These are phyloP conservation scores for Candida takata DNA, from an alignment of 805 yeast genomes.

Conservation along the genomic window DNA sequence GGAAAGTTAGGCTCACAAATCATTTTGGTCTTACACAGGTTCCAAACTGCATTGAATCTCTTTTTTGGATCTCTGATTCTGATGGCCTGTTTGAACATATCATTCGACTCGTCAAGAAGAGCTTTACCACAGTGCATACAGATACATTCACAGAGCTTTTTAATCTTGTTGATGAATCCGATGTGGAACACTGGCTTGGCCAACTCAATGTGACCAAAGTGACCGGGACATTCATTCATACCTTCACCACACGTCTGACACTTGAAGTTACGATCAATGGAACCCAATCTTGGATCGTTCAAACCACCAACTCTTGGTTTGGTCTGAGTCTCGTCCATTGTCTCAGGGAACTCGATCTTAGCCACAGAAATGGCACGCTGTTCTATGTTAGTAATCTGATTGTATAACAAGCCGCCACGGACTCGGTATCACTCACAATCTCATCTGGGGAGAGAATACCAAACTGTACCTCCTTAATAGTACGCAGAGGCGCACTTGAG, in stretches of 20 bases:
- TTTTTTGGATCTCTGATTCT: conserved; percentile 90
- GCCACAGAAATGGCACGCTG: conserved; percentile 95
- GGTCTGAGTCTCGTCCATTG: conserved; percentile 97
- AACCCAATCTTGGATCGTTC: conserved; percentile 94
- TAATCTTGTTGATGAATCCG: conserved; percentile 89
- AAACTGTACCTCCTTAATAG: conserved; percentile 97
- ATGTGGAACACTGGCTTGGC: conserved; percentile 98
- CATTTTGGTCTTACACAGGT: conserved; percentile 83
- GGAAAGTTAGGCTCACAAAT: conserved; percentile 85
- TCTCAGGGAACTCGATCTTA: conserved; percentile 95
- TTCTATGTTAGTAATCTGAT: conserved; percentile 12
- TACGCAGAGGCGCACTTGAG: conserved; percentile 97
- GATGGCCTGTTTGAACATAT: conserved; percentile 76
- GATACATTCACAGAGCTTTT: conserved; percentile 91
- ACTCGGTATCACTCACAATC: conserved; percentile 36
- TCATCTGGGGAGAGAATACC: conserved; percentile 98
- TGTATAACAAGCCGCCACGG: not conserved
- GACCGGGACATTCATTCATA: conserved; percentile 99
- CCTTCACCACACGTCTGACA: conserved; percentile 99
- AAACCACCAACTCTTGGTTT: conserved; percentile 95
- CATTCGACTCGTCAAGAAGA: conserved; percentile 68
- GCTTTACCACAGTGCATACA: conserved; percentile 99
- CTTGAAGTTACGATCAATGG: conserved; percentile 93
- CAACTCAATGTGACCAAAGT: conserved; percentile 96
- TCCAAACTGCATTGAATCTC: conserved; percentile 96